phyloP scores from a whole-genome alignment of 1,284 basidiomycete genomes.

The Ganoderma meredithae region DNA sequence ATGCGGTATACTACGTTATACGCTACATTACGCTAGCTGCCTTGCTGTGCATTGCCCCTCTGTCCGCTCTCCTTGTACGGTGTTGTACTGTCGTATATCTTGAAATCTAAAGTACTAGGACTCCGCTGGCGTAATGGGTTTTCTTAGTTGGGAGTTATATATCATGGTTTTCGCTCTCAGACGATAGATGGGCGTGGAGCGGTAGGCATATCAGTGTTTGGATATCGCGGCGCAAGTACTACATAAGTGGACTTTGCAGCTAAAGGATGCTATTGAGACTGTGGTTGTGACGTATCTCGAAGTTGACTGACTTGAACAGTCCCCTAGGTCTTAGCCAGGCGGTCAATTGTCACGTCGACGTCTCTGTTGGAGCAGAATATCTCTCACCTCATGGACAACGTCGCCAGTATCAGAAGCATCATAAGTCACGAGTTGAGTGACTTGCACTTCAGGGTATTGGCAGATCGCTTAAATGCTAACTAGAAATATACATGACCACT shows the following conservation, averaged over 20 bases:
- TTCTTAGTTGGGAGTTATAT: neutral
- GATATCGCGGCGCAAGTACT: too few relatives aligned
- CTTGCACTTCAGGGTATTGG: too few relatives aligned
- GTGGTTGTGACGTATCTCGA: too few relatives aligned
- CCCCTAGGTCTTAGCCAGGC: too few relatives aligned
- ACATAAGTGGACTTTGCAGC: too few relatives aligned
- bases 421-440: too few relatives aligned
- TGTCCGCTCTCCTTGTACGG: slow-evolving; percentile 32
- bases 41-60: slow-evolving; percentile 35
- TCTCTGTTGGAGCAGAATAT: too few relatives aligned
- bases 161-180: neutral
- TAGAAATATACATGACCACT: neutral
- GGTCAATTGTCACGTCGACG: too few relatives aligned
- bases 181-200: neutral
- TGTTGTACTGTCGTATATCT: slow-evolving; percentile 42
- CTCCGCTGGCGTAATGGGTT: slow-evolving; percentile 25
- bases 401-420: too few relatives aligned
- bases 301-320: too few relatives aligned
- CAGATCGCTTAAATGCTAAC: neutral
- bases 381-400: too few relatives aligned
- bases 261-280: too few relatives aligned
- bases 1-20: slow-evolving; percentile 31
- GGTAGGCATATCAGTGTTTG: neutral
- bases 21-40: slow-evolving; percentile 29
- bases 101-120: slow-evolving; percentile 37